Base-by-base conservation (phyloP, 495 filamentous ascomycete genomes). In the Tuber microsphaerosporum region DNA sequence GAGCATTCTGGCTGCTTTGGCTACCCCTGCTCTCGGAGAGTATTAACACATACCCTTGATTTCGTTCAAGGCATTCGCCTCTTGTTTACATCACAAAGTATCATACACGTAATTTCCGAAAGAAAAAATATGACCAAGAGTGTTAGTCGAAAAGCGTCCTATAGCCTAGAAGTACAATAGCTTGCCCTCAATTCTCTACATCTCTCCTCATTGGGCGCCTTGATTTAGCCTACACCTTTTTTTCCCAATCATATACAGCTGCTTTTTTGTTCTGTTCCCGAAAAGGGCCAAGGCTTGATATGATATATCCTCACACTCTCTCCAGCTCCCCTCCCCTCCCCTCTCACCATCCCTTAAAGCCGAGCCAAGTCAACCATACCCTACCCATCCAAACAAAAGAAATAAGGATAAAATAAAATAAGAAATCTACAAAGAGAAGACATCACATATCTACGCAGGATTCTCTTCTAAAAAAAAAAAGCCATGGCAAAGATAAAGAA, bases 331-430 rank as follows among this genome's bases (percentile, higher is more conserved):
- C 10, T 26, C 31, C 20, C 20, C 48, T 22, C 48, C 48, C 39
- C 5, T 5, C 16, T 46, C 22, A 56, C 20, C 22, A n/a, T 20
- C 22, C 48, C 20, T 10, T 8, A 34, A 65, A 34, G 12, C 56
- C 56, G 14, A 26, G n/a, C n/a, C 56, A 65, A 31, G 14, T 26
- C 56, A 6, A 65, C 56, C 26, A 65, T 34, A 31, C n/a, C 56
- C 26, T 65, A 34, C 26, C 56, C 56, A 65, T 65, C 56, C 56
- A 34, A 34, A 65, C 56, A 65, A 65, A 65, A 65, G 51, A 65
- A 34, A 34, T 65, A 26, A 26, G 10, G 31, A 65, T 17, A 65
- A 65, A 34, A 19, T 16, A 34, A 65, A 31, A 65, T 34, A 34
- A 65, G n/a, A 61, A 65, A 34, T 65, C 56, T 65, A 65, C 56